Conservation (phyloP, 2,329 filamentous ascomycete genomes). For the Diaporthe helianthi region DNA sequence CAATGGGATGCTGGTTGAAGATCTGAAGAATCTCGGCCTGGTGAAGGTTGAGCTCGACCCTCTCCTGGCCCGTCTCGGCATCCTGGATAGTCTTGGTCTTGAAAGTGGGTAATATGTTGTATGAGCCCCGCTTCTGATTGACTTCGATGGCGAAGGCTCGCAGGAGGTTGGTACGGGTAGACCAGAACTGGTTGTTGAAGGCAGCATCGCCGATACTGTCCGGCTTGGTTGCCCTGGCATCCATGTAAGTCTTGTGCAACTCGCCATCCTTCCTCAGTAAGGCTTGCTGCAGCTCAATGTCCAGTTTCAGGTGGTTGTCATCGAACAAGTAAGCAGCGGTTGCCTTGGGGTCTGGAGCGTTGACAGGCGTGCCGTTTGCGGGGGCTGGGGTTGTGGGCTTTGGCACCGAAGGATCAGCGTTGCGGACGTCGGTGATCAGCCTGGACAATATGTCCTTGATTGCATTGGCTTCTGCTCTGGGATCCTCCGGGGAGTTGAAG, state of each 20-base stretch:
- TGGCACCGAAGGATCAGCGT: conserved; percentile 57
- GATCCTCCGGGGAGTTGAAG: conserved; percentile 79
- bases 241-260: conserved; percentile 85
- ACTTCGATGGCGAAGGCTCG: conserved; percentile 90
- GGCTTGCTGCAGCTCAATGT: conserved; percentile 86
- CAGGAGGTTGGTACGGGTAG: conserved; percentile 82
- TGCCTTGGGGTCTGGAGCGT: conserved; percentile 80
- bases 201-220: conserved; percentile 80
- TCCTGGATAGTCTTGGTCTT: conserved; percentile 77
- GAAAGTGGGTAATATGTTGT: conserved; percentile 91
- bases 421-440: conserved; percentile 75
- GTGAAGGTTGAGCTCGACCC: conserved; percentile 74
- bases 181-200: conserved; percentile 95
- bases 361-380: conserved; percentile 47
- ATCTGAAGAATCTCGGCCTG: conserved; percentile 94
- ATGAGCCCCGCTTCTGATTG: conserved; percentile 84
- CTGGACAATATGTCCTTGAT: conserved; percentile 83
- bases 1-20: conserved; percentile 89
- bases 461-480: conserved; percentile 82
- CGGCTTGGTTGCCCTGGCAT: conserved; percentile 82
- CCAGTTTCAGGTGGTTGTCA: conserved; percentile 76
- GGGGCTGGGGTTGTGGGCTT: conserved; percentile 50
- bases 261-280: conserved; percentile 80
- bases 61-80: conserved; percentile 63
- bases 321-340: conserved; percentile 80